These are phyloP conservation scores for Pythium rishiriense DNA, from an alignment of 352 stramenopile genomes.

Conservation along the genomic window DNA sequence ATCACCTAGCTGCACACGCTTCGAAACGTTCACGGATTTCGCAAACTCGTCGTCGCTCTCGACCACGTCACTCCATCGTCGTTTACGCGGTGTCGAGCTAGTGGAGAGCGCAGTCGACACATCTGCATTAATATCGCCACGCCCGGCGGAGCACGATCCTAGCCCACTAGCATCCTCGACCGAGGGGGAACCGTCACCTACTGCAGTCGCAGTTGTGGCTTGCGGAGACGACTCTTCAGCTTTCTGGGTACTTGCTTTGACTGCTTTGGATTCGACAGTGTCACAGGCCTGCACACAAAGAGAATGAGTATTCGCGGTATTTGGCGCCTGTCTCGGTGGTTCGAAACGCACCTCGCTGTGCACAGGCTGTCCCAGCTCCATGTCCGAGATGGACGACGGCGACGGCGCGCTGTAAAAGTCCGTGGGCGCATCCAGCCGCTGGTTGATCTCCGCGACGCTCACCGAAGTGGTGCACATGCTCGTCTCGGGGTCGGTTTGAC, in stretches of 20 bases:
- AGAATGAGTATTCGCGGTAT: background rate
- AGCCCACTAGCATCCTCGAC: conserved; percentile 34
- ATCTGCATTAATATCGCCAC: conserved; percentile 76
- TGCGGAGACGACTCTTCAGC: background rate
- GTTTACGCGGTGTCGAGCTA: conserved; percentile 63
- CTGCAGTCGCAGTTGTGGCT: conserved; percentile 22
- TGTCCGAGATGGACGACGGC: conserved; percentile 65
- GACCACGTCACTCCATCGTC: conserved; percentile 45
- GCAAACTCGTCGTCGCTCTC: background rate
- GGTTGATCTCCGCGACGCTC: conserved; percentile 28
- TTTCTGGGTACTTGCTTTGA: background rate
- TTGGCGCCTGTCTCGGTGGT: background rate
- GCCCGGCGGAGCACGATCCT: conserved; percentile 31
- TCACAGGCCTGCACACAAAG: background rate
- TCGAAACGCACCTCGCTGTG: conserved; percentile 14
- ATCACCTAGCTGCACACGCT: conserved; percentile 28
- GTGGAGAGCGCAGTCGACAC: conserved; percentile 56
- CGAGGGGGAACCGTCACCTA: conserved; percentile 36
- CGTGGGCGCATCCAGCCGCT: conserved; percentile 38
- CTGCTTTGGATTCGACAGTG: background rate
- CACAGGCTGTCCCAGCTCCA: conserved; percentile 36
- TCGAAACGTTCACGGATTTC: conserved; percentile 2
- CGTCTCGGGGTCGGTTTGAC: background rate
- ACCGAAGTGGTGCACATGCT: conserved; percentile 36
- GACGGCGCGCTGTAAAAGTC: conserved; percentile 36